A percentile compares a stretch with the other conserved stretches of the same genome.
These are phyloP conservation scores for Aspergillus sp. DNA, from an alignment of 2,329 filamentous ascomycete genomes.

Conservation along the genomic window DNA sequence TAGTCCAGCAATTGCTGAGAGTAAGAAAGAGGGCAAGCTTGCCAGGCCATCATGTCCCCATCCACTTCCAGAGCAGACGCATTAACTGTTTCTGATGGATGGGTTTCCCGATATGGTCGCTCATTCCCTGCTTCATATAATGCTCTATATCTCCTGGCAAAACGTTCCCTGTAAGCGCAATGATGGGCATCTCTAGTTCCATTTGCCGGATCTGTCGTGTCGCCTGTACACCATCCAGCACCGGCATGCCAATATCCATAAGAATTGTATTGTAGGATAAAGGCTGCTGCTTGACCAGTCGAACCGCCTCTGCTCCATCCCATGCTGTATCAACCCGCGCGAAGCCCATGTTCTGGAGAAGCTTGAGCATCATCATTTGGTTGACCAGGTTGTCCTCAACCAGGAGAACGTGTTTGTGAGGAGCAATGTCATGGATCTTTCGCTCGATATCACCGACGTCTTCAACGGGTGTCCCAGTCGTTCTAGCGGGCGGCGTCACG, in stretches of 20 bases:
- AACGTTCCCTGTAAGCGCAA: slow-evolving; percentile 60
- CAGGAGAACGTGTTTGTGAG: slow-evolving; percentile 43
- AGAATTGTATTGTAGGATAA: slow-evolving; percentile 47
- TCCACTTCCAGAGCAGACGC: slow-evolving; percentile 45
- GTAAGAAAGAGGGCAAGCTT: neutral
- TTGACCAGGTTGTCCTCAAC: slow-evolving; percentile 49
- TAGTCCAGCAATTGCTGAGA: neutral
- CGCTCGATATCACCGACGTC: slow-evolving; percentile 22
- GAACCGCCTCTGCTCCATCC: slow-evolving; percentile 49
- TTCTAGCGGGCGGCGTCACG: slow-evolving; percentile 30
- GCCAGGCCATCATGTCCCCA: slow-evolving; percentile 21
- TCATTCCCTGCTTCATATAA: slow-evolving; percentile 58
- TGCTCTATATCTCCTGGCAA: slow-evolving; percentile 57
- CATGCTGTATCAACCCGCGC: slow-evolving; percentile 45
- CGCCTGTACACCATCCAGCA: slow-evolving; percentile 49
- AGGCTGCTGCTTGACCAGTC: slow-evolving; percentile 44
- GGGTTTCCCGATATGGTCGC: slow-evolving; percentile 59
- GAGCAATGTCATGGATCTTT: slow-evolving; percentile 41
- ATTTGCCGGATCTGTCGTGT: slow-evolving; percentile 46
- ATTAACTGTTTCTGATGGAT: slow-evolving; percentile 53
- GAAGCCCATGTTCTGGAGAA: slow-evolving; percentile 44
- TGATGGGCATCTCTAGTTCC: slow-evolving; percentile 49
- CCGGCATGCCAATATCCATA: slow-evolving; percentile 53
- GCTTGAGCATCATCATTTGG: slow-evolving; percentile 44
- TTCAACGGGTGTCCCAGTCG: slow-evolving; percentile 20